Percentiles rank a stretch among this genome's conserved stretches.
phyloP scores from a whole-genome alignment of 805 yeast species.

The Lipomyces orientalis region DNA sequence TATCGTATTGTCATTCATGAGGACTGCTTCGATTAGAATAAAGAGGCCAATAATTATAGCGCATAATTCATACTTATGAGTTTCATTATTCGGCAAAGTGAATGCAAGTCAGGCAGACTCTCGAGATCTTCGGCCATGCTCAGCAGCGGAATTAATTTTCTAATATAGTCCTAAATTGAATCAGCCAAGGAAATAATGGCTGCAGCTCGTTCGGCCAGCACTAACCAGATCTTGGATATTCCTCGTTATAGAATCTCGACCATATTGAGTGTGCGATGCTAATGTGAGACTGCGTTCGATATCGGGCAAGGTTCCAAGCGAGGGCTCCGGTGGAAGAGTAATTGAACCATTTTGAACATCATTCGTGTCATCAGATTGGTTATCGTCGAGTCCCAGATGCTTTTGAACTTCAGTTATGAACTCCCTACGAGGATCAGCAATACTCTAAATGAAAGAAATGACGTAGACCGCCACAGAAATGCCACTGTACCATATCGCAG shows the following conservation, averaged over 20 bases:
- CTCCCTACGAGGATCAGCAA: slow-evolving; percentile 57
- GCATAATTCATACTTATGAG: slow-evolving; percentile 45
- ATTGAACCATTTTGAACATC: slow-evolving; percentile 85
- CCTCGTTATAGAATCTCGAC: slow-evolving; percentile 63
- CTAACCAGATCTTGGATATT: slow-evolving; percentile 56
- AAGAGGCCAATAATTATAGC: background rate
- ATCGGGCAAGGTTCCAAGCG: slow-evolving; percentile 56
- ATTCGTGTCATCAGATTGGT: slow-evolving; percentile 57
- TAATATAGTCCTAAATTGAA: slow-evolving; percentile 53
- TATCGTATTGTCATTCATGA: slow-evolving; percentile 71
- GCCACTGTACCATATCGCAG: slow-evolving; percentile 59
- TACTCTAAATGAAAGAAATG: slow-evolving; percentile 28
- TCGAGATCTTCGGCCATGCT: slow-evolving; percentile 59
- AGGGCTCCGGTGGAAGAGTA: slow-evolving; percentile 66
- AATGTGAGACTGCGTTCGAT: slow-evolving; percentile 64
- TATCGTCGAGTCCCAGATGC: slow-evolving; percentile 37
- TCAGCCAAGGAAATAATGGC: background rate
- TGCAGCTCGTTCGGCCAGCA: background rate
- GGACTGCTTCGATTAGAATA: slow-evolving; percentile 42
- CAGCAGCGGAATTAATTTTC: slow-evolving; percentile 59
- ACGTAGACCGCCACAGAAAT: background rate
- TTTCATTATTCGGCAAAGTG: slow-evolving; percentile 75
- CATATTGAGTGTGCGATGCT: slow-evolving; percentile 65
- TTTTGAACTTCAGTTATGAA: slow-evolving; percentile 37
- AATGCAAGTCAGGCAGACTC: slow-evolving; percentile 62